Conservation (phyloP, 140 eudicot species). For the Anethum foeniculum region DNA sequence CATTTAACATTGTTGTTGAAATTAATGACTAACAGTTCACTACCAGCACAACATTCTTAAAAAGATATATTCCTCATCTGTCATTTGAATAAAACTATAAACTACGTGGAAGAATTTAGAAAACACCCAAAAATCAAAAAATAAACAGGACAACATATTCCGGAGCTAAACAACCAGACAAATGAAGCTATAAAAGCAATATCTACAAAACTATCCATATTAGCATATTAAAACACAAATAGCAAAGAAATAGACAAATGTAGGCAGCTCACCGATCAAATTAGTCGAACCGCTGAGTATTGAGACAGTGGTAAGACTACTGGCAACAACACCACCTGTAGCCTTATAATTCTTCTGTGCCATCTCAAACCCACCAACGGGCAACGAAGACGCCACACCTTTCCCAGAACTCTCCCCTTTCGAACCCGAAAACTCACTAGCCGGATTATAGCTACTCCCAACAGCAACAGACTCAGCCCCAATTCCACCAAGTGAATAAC, state of each 20-base stretch:
- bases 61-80: not conserved
- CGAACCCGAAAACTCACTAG: slow-evolving; percentile 39
- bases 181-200: not conserved
- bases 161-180: not conserved
- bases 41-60: not conserved
- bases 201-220: not conserved
- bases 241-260: not conserved
- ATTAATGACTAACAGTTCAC: not conserved
- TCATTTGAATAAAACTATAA: not conserved
- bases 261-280: slow-evolving; percentile 33
- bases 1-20: not conserved
- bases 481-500: not conserved
- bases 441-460: slow-evolving; percentile 74
- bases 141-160: not conserved
- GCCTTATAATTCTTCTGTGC: slow-evolving; percentile 17
- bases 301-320: slow-evolving; percentile 49
- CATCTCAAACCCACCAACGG: slow-evolving; percentile 53
- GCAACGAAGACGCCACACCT: slow-evolving; percentile 51
- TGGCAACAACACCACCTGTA: not conserved
- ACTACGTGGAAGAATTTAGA: not conserved
- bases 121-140: not conserved
- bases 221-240: not conserved
- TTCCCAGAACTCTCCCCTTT: slow-evolving; percentile 36
- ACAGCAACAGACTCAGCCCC: slow-evolving; percentile 27
- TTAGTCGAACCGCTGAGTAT: slow-evolving; percentile 33